A percentile compares a stretch with the other conserved stretches of the same genome.
Evolutionary conservation across 1,284 basidiomycete species (phyloP).

Genomic region (Cutaneotrichosporon sp.): DNA sequence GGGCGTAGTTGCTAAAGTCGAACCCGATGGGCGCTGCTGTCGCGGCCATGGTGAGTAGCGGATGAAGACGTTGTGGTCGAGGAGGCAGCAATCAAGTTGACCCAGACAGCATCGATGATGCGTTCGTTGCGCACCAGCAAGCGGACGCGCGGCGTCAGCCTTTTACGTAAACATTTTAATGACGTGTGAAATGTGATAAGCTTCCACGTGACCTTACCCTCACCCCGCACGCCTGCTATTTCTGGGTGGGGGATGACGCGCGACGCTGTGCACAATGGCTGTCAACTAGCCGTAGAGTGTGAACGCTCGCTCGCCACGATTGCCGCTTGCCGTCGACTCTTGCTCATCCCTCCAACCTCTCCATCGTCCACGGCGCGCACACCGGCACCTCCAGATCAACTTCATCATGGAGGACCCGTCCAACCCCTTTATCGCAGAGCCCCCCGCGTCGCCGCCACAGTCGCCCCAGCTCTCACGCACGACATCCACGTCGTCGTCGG

Average conservation of each 20-base stretch:
- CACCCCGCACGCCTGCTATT: too few relatives aligned
- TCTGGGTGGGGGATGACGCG: neutral
- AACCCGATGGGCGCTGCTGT: slow-evolving; percentile 53
- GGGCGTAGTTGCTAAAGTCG: slow-evolving; percentile 65
- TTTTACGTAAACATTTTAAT: neutral
- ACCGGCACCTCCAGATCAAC: too few relatives aligned
- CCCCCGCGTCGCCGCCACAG: slow-evolving; percentile 2
- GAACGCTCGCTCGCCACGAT: neutral
- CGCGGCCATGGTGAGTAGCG: slow-evolving; percentile 25
- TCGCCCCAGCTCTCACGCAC: slow-evolving; percentile 12
- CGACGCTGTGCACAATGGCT: neutral
- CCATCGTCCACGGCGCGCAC: neutral
- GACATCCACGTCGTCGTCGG: slow-evolving; percentile 10
- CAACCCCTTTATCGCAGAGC: slow-evolving; percentile 18
- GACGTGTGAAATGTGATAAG: slow-evolving; percentile 1
- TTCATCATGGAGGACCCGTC: slow-evolving; percentile 17
- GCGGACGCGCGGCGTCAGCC: slow-evolving; percentile 16
- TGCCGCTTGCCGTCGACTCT: neutral
- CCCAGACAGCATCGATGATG: neutral
- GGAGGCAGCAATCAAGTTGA: neutral
- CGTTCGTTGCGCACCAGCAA: neutral
- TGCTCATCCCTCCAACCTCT: neutral
- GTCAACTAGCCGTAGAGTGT: neutral
- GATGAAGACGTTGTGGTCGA: neutral
- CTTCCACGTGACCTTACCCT: too few relatives aligned